A percentile compares a stretch with the other conserved stretches of the same genome.
These are phyloP conservation scores for Penicillium robsamsonii DNA, from an alignment of 495 filamentous ascomycete genomes.

Conservation along the genomic window DNA sequence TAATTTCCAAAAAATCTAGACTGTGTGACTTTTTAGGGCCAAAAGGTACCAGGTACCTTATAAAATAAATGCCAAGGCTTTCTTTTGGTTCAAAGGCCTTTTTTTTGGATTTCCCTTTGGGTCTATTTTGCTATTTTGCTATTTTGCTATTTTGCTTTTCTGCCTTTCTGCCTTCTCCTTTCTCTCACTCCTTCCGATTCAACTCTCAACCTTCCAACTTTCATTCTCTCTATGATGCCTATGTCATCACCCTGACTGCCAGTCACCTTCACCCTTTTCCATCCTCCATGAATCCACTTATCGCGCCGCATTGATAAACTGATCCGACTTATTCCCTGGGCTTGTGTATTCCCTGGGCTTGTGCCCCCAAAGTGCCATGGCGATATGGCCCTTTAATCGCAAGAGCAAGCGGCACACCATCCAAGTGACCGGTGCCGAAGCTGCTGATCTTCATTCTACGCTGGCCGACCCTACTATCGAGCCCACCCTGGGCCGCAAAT, in stretches of 20 bases:
- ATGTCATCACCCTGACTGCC: background rate
- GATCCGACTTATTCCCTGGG: slow-evolving; percentile 50
- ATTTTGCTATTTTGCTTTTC: slow-evolving; percentile 6
- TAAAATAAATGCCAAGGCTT: slow-evolving; percentile 3
- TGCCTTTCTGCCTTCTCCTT: slow-evolving; percentile 8
- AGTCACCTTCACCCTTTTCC: slow-evolving; percentile 4
- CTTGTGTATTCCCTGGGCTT: slow-evolving; percentile 40
- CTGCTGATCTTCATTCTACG: slow-evolving; percentile 26
- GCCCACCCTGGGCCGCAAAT: slow-evolving; percentile 37
- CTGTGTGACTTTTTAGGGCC: slow-evolving; percentile 1
- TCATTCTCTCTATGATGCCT: background rate
- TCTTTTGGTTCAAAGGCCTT: background rate
- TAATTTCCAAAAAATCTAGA: slow-evolving; percentile 10
- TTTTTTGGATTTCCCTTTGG: slow-evolving; percentile 9
- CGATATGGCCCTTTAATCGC: slow-evolving; percentile 76
- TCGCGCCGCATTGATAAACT: slow-evolving; percentile 22
- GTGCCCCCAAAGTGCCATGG: slow-evolving; percentile 50
- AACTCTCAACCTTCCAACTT: slow-evolving; percentile 8
- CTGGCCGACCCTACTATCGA: slow-evolving; percentile 23
- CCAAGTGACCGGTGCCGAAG: slow-evolving; percentile 40
- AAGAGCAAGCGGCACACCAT: slow-evolving; percentile 54
- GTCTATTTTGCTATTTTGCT: slow-evolving; percentile 12
- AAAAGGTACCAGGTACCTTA: slow-evolving; percentile 27
- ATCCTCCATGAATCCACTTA: slow-evolving; percentile 39
- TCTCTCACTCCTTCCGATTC: slow-evolving; percentile 11